Conservation (phyloP, 1,139 yeast genomes). For the Protomyces inundatus region DNA sequence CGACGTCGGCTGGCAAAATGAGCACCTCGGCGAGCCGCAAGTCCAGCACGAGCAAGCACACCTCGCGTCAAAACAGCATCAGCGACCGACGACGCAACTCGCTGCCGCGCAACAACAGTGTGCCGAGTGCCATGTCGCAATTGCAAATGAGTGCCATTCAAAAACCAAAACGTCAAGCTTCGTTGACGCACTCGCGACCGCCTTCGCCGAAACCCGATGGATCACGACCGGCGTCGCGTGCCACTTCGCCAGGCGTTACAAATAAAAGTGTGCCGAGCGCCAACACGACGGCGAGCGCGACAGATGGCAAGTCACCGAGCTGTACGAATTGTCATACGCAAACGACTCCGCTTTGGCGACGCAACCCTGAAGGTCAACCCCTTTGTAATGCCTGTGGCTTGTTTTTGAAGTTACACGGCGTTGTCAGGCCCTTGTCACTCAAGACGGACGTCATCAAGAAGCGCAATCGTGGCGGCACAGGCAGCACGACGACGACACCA, state of each 20-base stretch:
- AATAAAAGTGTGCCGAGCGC: not conserved
- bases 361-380: constrained; percentile 88
- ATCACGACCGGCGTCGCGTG: constrained; percentile 13
- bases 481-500: not conserved
- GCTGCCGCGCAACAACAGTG: constrained; percentile 21
- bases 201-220: constrained; percentile 1
- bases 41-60: not conserved
- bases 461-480: constrained; percentile 44
- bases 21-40: constrained; percentile 4
- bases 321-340: constrained; percentile 90
- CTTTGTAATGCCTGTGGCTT: constrained; percentile 94
- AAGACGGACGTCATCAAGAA: constrained; percentile 91
- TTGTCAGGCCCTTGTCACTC: constrained; percentile 81
- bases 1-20: not conserved
- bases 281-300: constrained; percentile 26
- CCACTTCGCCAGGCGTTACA: constrained; percentile 16
- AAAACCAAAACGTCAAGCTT: not conserved
- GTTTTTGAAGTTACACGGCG: constrained; percentile 85
- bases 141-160: constrained; percentile 21
- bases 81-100: constrained; percentile 6
- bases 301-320: constrained; percentile 34
- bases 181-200: not conserved
- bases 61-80: constrained; percentile 14
- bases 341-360: constrained; percentile 92
- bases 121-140: constrained; percentile 3